Base-by-base conservation (phyloP, 1,284 basidiomycete species). In the Microbotryomycetes sp. region DNA sequence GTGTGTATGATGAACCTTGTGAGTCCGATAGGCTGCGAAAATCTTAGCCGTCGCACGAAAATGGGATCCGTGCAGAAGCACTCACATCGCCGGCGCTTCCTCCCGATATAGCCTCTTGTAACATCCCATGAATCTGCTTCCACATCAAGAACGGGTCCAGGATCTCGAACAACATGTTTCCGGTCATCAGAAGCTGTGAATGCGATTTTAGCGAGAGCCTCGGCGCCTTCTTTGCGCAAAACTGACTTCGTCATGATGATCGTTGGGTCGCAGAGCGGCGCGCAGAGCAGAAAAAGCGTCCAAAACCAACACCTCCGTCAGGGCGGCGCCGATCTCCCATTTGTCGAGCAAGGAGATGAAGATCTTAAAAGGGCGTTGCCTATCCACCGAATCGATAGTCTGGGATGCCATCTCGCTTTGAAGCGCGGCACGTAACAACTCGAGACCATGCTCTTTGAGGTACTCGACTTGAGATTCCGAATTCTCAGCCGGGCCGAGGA, bases 291-390 rank as follows among this genome's bases (percentile, higher is more conserved):
- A 83, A 72, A 94, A 85, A 0, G 87, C 81, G 66, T 96, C 89
- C 59, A 90, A 83, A 4, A 89, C 83, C 35, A 97, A 77, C 1
- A 79, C 80, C 50, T 89, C 84, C 0, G 91, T 93, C 27, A 98
- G 76, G 0, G 83, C 81, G 21, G 83, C 83, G 0, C 94, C 94
- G 54, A 98, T 86, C 75, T 97, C 92, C 88, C 91, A 97, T 75
- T 96, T 96, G 76, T 99, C 96, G 65, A 97, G 78, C 18, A 98
- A 76, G 1, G 92, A 93, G 28, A 97, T 85, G 74, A 97, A 94
- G 51, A 97, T 88, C 75, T 93, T 93, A 81, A 91, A 97, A 0
- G 96, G 91, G 18, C 88, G 67, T 61, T 77, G 83, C 0, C 87
- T 84, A 64, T 88, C 86, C 0, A 85, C 79, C 62, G 86, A 84